Evolutionary conservation across 192 early-diverging fungal species (phyloP).

Genomic region (Spizellomyces sp.): DNA sequence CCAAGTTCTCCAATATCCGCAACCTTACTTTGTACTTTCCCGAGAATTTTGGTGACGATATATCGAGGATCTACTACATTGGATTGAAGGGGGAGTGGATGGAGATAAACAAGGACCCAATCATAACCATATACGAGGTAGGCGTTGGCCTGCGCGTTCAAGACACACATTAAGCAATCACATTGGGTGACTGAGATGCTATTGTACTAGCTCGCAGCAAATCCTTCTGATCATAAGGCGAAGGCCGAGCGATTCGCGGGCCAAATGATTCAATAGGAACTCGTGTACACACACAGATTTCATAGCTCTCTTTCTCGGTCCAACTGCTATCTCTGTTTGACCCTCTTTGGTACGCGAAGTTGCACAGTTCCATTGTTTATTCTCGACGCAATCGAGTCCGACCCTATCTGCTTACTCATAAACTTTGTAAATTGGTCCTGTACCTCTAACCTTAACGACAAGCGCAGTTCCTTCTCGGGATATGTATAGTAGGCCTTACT

Average conservation of each 20-base stretch:
- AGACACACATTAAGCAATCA: neutral
- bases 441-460: neutral
- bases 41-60: constrained; percentile 76
- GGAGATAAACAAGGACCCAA: constrained; percentile 47
- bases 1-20: constrained; percentile 61
- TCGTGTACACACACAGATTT: too few species aligned
- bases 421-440: neutral
- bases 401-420: neutral
- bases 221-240: constrained; percentile 55
- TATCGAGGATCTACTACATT: constrained; percentile 75
- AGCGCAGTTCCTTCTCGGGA: constrained; percentile 6
- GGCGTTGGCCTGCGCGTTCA: neutral
- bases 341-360: constrained; percentile 12
- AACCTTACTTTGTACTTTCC: constrained; percentile 83
- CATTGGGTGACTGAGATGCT: neutral
- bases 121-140: constrained; percentile 59
- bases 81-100: constrained; percentile 84
- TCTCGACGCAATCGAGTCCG: neutral
- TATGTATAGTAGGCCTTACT: constrained; percentile 30
- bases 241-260: constrained; percentile 16
- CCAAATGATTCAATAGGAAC: constrained; percentile 29
- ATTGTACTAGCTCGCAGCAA: constrained; percentile 42
- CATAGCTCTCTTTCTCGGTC: neutral
- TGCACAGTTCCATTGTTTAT: constrained; percentile 1
- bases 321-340: neutral